Base-by-base conservation (phyloP, 805 yeast species). In the Clavispora fructus region DNA sequence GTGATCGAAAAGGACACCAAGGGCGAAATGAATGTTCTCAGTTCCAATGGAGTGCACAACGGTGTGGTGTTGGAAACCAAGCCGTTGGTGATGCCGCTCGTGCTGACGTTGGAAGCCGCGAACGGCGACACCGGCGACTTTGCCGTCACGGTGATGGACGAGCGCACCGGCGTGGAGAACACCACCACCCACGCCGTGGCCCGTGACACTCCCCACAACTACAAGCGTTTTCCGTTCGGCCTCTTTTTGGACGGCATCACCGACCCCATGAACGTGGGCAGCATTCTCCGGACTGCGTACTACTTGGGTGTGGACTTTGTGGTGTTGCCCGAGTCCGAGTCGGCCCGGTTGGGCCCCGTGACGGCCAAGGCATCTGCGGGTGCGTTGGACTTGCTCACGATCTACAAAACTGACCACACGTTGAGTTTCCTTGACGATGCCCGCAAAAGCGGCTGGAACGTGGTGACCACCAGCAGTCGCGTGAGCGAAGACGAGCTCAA, bases 181-280 rank as follows among this genome's bases (percentile, higher is more conserved):
- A 51, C 41, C 13, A 33, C 42, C 11, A 17, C 25, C 11, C 49
- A 51, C 13, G 23, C 45, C 2, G 60, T 65, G 8, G 63, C 53
- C 7, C 49, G 67, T n/a, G 64, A 53, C 32, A 57, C 55, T 14
- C 43, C 44, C n/a, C 51, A 59, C 16, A 53, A 40, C 9, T 14
- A 40, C 26, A 46, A 41, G 26, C 50, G 44, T 30, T 60, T 50
- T 55, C 95, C 96, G 2, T 56, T 90, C 14, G 96, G 89, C 0
- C 53, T 89, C 3, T 88, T 75, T 55, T 65, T 89, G 25, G 96
- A 89, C 62, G 88, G 86, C 48, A 74, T 90, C 39, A 79, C 87
- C 12, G 96, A 89, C 62, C 92, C 96, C 0, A 95, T 87, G 61
- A 89, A 89, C 60, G 71, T 87, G 54, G 97, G 97, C 7, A 94